Conservation (phyloP, 345 rosid genomes). For the Mallotus nudiflorus region DNA sequence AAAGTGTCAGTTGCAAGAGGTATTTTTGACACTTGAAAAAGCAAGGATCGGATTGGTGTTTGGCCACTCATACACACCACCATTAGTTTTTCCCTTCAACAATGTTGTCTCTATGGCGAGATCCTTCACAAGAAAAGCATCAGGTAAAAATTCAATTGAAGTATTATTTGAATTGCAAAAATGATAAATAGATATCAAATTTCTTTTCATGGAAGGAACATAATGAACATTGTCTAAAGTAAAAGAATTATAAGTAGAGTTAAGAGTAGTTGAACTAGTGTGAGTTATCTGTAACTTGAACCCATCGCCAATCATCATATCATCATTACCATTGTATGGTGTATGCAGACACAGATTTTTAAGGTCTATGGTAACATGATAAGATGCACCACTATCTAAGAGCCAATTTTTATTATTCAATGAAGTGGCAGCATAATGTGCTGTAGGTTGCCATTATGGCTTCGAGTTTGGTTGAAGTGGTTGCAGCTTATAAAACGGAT, state of each 20-base stretch:
- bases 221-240: too few relatives aligned
- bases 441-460: background rate
- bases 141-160: too few relatives aligned
- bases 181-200: too few relatives aligned
- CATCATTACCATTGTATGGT: background rate
- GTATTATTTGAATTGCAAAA: too few relatives aligned
- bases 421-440: background rate
- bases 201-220: too few relatives aligned
- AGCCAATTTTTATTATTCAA: background rate
- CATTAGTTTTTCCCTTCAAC: background rate
- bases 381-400: background rate
- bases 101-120: background rate
- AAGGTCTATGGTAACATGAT: background rate
- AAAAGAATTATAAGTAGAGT: too few relatives aligned
- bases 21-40: background rate
- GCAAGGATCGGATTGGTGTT: background rate
- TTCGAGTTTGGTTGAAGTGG: background rate
- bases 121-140: background rate
- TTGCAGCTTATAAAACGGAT: background rate
- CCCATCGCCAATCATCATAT: too few relatives aligned
- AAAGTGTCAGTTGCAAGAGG: background rate
- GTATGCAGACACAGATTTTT: background rate
- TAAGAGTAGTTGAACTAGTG: background rate
- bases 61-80: background rate
- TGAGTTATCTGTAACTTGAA: background rate